Percentiles rank a stretch among this genome's conserved stretches.
Conservation (phyloP, 2,329 filamentous ascomycete species). For the Penicillium sp. region DNA sequence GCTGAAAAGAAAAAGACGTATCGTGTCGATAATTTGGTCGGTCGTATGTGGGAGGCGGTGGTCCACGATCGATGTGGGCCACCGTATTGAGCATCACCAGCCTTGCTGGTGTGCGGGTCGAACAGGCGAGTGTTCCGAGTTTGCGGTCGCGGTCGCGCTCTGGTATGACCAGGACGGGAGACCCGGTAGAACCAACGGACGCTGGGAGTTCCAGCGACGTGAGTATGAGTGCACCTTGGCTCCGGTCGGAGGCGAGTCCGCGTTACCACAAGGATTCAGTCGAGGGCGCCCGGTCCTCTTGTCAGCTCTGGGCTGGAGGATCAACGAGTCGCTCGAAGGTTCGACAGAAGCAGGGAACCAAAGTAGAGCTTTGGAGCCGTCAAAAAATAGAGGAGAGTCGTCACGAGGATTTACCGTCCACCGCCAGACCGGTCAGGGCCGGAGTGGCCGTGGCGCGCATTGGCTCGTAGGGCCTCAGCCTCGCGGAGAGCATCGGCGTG, state of each 20-base stretch:
- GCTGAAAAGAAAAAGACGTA: slow-evolving; percentile 2
- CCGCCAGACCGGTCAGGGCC: slow-evolving; percentile 35
- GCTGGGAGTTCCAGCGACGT: neutral
- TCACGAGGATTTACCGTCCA: slow-evolving; percentile 27
- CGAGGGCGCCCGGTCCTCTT: slow-evolving; percentile 11
- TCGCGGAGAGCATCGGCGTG: slow-evolving; percentile 39
- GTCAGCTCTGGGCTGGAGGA: slow-evolving; percentile 4
- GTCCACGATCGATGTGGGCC: slow-evolving; percentile 2
- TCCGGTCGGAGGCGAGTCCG: slow-evolving; percentile 4
- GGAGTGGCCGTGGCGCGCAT: slow-evolving; percentile 31
- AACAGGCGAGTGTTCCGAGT: neutral
- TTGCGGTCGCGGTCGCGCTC: slow-evolving; percentile 1
- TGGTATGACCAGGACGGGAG: slow-evolving; percentile 6
- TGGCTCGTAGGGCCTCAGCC: slow-evolving; percentile 34
- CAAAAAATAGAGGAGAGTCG: neutral
- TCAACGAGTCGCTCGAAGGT: slow-evolving; percentile 11
- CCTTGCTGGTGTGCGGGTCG: neutral
- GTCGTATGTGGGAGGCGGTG: neutral
- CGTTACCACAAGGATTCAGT: neutral
- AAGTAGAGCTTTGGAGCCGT: slow-evolving; percentile 1
- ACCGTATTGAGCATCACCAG: slow-evolving; percentile 4
- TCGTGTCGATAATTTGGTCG: slow-evolving; percentile 4
- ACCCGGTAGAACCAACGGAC: neutral
- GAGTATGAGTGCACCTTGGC: neutral
- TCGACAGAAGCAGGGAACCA: slow-evolving; percentile 10